These are phyloP conservation scores for Starmerella kuoi DNA, from an alignment of 805 yeast species.

Conservation along the genomic window DNA sequence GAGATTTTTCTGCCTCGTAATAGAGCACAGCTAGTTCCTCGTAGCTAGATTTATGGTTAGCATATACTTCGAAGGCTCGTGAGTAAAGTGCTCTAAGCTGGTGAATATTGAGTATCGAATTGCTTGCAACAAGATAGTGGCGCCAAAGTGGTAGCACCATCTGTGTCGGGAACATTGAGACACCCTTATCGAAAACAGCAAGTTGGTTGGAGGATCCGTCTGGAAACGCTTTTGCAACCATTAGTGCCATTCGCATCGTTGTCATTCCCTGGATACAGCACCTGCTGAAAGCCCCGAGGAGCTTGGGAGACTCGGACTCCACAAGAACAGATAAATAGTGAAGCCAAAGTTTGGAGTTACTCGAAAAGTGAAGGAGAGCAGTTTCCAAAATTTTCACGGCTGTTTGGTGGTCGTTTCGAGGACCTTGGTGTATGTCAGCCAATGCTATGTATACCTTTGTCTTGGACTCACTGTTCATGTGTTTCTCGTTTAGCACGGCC, in stretches of 20 bases:
- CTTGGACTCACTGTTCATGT: not conserved
- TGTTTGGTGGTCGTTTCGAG: not conserved
- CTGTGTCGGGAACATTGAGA: conserved; percentile 11
- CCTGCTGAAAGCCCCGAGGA: conserved; percentile 12
- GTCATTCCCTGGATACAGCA: conserved; percentile 8
- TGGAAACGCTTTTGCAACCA: conserved; percentile 7
- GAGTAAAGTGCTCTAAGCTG: conserved; percentile 7
- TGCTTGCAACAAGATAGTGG: conserved; percentile 3
- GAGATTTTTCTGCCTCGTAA: conserved; percentile 6
- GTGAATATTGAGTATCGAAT: not conserved
- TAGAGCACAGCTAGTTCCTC: conserved; percentile 13
- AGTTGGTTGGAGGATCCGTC: conserved; percentile 8
- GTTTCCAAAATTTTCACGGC: conserved; percentile 3
- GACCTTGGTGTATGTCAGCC: conserved; percentile 4
- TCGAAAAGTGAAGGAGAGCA: not conserved
- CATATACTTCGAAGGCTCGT: conserved; percentile 2
- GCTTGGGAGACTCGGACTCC: not conserved
- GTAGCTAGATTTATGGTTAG: not conserved
- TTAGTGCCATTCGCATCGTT: conserved; percentile 11
- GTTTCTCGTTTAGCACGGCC: not conserved
- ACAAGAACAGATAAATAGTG: conserved; percentile 5
- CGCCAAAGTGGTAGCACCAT: conserved; percentile 13
- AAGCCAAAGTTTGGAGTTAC: conserved; percentile 8
- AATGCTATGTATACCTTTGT: conserved; percentile 5
- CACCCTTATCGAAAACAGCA: conserved; percentile 13